These are phyloP conservation scores for Rhodomyrtus psidioides DNA, from an alignment of 441 rosid species.

Conservation along the genomic window DNA sequence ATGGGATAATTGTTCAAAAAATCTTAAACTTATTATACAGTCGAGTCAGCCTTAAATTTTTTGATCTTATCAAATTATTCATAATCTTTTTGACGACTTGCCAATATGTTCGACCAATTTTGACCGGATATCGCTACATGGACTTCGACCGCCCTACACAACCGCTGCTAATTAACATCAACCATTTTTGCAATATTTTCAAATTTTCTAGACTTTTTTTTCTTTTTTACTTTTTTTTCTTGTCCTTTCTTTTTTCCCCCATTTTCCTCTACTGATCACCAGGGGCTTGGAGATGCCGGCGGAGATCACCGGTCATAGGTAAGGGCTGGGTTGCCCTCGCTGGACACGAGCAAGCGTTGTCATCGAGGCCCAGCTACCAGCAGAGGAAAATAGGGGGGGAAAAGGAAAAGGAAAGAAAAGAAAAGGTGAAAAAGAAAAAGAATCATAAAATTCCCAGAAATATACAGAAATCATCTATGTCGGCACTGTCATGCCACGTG, in stretches of 20 bases:
- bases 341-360: neutral
- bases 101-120: neutral
- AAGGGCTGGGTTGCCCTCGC: neutral
- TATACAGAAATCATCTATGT: fast-evolving
- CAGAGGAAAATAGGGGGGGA: neutral
- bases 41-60: fast-evolving
- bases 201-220: neutral
- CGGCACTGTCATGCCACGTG: fast-evolving
- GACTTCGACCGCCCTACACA: fast-evolving
- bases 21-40: fast-evolving
- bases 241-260: neutral
- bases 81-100: neutral
- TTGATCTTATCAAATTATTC: neutral
- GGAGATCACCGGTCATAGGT: neutral
- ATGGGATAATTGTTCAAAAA: neutral
- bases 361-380: neutral
- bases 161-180: fast-evolving
- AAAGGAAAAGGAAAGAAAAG: neutral
- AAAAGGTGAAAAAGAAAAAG: neutral
- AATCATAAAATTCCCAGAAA: neutral
- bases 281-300: neutral
- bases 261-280: fast-evolving
- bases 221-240: neutral
- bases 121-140: fast-evolving
- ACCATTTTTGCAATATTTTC: neutral